These are phyloP conservation scores for Ramaria sp. DNA, from an alignment of 768 basidiomycete genomes.

Conservation along the genomic window DNA sequence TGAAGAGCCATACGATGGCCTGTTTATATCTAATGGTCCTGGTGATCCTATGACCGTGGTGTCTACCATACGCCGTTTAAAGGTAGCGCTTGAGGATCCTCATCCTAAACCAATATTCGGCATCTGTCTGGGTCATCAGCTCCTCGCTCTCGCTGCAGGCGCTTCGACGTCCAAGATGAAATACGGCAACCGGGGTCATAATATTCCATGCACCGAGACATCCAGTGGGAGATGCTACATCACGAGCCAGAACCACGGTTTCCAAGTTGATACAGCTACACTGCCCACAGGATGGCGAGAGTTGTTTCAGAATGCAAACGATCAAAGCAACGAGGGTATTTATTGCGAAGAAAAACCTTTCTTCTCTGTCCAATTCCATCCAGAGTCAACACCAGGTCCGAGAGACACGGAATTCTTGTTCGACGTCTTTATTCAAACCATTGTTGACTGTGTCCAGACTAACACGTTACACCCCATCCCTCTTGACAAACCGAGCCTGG, in stretches of 20 bases:
- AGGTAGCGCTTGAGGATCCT: slow-evolving; percentile 55
- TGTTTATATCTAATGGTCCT: slow-evolving; percentile 97
- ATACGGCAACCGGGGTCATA: slow-evolving; percentile 98
- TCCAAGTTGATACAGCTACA: slow-evolving; percentile 75
- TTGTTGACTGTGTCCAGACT: slow-evolving; percentile 60
- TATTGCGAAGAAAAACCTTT: slow-evolving; percentile 88
- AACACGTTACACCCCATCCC: slow-evolving; percentile 47
- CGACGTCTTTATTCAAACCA: slow-evolving; percentile 89
- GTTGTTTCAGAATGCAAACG: slow-evolving; percentile 93
- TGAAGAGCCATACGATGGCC: slow-evolving; percentile 85
- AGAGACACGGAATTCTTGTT: slow-evolving; percentile 98
- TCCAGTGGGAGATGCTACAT: slow-evolving; percentile 96
- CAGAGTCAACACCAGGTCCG: slow-evolving; percentile 93
- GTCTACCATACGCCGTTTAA: slow-evolving; percentile 58
- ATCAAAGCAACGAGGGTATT: slow-evolving; percentile 95
- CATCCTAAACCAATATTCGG: slow-evolving; percentile 83
- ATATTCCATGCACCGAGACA: slow-evolving; percentile 93
- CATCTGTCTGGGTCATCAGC: slow-evolving; percentile 96
- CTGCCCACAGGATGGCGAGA: slow-evolving; percentile 86
- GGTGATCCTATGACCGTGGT: slow-evolving; percentile 87
- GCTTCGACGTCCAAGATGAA: slow-evolving; percentile 98
- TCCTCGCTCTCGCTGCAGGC: slow-evolving; percentile 89
- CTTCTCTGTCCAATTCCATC: slow-evolving; percentile 99
- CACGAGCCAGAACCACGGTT: slow-evolving; percentile 98
- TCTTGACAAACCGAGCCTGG: slow-evolving; percentile 30